Base-by-base conservation (phyloP, 345 rosid species). In the Physaria fendleri region DNA sequence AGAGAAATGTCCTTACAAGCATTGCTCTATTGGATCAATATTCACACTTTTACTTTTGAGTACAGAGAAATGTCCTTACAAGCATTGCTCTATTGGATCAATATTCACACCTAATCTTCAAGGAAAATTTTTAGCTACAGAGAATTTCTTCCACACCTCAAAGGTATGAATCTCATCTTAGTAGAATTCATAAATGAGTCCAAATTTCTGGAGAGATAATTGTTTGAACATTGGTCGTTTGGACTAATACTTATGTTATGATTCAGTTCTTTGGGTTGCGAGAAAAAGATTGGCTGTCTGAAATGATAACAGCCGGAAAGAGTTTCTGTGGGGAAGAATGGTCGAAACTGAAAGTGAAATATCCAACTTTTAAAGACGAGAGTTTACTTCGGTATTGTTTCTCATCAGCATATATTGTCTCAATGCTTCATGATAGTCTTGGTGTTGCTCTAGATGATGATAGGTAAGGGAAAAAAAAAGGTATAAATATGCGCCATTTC, bases 341-440 rank as follows among this genome's bases (percentile, higher is more conserved):
- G 98, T 79, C 82, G 6, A 74, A 53, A 18, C 66, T 91, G 70
- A 85, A 71, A 73, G 74, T 53, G 73, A 77, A 73, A 60, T 78
- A 88, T 70, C 76, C 71, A 9, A 71, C 82, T 18, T 65, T 81
- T 34, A 65, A 75, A 50, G 90, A 78, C 49, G 92, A 83, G 65
- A 87, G 73, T 71, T 59, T 91, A 57, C 65, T 66, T 67, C 85
- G 63, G 58, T 85, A 81, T 69, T 88, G 98, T 75, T 91, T 91
- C 80, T 91, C 95, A 35, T 88, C 96, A 39, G 95, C 96, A 45
- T 91, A 85, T 64, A 85, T 91, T 12, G 79, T 85, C 50, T 90
- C 96, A 33, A 74, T 91, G 61, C 96, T 91, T 71, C 92, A 88
- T 61, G 98, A 91, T 66, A 84, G 87, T 70, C 82, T 88, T 60